A percentile compares a stretch with the other conserved stretches of the same genome.
Evolutionary conservation across 2,329 filamentous ascomycete genomes (phyloP).

Genomic region (Fusarium poae): DNA sequence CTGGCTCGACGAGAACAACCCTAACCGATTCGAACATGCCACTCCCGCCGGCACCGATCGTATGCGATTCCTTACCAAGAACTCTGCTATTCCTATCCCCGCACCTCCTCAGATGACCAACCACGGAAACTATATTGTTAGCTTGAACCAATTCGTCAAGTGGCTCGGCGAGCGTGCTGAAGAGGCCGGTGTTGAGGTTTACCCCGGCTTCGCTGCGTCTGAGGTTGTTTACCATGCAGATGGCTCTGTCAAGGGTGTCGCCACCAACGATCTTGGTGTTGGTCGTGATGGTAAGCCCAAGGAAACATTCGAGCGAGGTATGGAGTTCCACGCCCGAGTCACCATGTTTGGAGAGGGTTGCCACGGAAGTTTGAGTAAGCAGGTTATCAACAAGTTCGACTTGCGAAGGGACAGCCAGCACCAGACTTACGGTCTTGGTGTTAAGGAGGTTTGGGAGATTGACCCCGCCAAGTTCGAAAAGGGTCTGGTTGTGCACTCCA

Average conservation of each 20-base stretch:
- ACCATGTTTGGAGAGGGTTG: slow-evolving; percentile 96
- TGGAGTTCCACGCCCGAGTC: slow-evolving; percentile 95
- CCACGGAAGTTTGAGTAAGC: slow-evolving; percentile 94
- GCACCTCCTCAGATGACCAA: slow-evolving; percentile 98
- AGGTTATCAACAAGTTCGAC: slow-evolving; percentile 94
- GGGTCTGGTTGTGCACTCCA: slow-evolving; percentile 86
- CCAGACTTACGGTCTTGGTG: slow-evolving; percentile 93
- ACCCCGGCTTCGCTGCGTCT: slow-evolving; percentile 93
- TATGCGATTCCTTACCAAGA: slow-evolving; percentile 95
- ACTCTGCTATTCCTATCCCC: slow-evolving; percentile 81
- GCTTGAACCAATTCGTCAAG: slow-evolving; percentile 92
- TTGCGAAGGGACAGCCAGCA: slow-evolving; percentile 88
- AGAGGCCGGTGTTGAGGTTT: slow-evolving; percentile 94
- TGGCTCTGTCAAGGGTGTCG: slow-evolving; percentile 91
- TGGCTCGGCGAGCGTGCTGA: slow-evolving; percentile 98
- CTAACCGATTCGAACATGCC: slow-evolving; percentile 85
- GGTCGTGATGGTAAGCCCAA: slow-evolving; percentile 85
- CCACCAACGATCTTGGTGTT: slow-evolving; percentile 94
- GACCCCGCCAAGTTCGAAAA: slow-evolving; percentile 91
- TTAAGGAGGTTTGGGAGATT: slow-evolving; percentile 99
- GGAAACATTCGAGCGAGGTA: slow-evolving; percentile 92
- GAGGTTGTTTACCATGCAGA: slow-evolving; percentile 90
- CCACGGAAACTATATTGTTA: slow-evolving; percentile 97
- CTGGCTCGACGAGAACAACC: slow-evolving; percentile 91
- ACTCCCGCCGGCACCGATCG: slow-evolving; percentile 86